These are phyloP conservation scores for Hypoxylon sp. DNA, from an alignment of 2,329 filamentous ascomycete species.

Conservation along the genomic window DNA sequence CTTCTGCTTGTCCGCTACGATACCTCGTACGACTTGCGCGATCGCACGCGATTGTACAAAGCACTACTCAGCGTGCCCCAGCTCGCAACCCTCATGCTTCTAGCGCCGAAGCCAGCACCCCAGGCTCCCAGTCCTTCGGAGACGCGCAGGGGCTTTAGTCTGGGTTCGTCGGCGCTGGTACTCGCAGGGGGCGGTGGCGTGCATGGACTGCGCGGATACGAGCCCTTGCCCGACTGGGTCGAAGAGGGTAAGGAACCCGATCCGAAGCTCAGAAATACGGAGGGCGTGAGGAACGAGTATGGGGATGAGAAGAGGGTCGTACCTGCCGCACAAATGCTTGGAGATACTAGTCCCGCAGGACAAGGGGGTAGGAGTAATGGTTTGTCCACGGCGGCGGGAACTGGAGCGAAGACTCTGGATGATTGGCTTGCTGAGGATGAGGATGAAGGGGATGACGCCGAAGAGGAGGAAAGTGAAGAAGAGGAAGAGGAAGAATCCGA, in stretches of 20 bases:
- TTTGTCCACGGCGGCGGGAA: constrained; percentile 60
- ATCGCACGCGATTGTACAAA: constrained; percentile 90
- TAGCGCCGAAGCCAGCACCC: constrained; percentile 94
- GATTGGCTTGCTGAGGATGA: constrained; percentile 89
- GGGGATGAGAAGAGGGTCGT: constrained; percentile 61
- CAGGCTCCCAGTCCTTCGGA: constrained; percentile 92
- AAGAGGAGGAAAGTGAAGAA: constrained; percentile 66
- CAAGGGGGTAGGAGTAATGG: constrained; percentile 65
- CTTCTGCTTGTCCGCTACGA: constrained; percentile 91
- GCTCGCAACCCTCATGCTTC: constrained; percentile 88
- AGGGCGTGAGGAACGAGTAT: constrained; percentile 55
- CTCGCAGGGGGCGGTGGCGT: constrained; percentile 81
- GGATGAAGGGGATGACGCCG: constrained; percentile 69
- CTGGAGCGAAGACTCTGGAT: constrained; percentile 84
- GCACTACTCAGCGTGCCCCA: constrained; percentile 86
- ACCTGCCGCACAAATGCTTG: constrained; percentile 75
- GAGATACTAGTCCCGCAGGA: constrained; percentile 64
- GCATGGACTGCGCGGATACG: constrained; percentile 83
- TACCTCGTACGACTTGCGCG: constrained; percentile 93
- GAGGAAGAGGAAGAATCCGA: constrained; percentile 65
- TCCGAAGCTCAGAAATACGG: constrained; percentile 70
- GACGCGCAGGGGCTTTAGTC: constrained; percentile 79
- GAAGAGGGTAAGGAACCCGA: constrained; percentile 84
- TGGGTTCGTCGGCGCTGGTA: constrained; percentile 89
- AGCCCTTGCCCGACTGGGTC: constrained; percentile 87